Evolutionary conservation across 2,329 filamentous ascomycete species (phyloP), one percentile per base, ranked within the genome.

Genomic region (Exophiala bonariae): DNA sequence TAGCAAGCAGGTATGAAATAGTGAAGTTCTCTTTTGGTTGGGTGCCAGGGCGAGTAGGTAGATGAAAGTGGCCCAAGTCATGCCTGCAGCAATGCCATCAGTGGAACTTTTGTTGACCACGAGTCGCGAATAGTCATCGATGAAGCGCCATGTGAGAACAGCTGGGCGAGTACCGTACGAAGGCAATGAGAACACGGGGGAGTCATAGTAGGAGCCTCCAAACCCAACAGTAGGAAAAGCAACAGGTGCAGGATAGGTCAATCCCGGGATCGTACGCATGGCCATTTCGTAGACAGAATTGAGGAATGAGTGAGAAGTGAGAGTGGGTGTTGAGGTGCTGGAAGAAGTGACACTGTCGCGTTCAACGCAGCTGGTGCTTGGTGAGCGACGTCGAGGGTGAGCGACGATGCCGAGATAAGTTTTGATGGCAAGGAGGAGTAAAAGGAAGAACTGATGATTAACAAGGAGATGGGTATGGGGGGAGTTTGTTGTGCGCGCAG

Each of bases 41-140:
- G 53, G 50, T 13, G 53, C 53, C 16, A 56, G 41, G 16, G 50
- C 50, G 9, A 53, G 50, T 10, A 56, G 46, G 42, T 56, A 56
- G 47, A 52, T 44, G 43, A 56, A 30, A 8, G 53, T 49, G 11
- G 47, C 50, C 49, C 50, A 52, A 32, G 47, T 26, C 20, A 56
- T 30, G 16, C 53, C 53, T 3, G 41, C 26, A 8, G 50, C 44
- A 19, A 53, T 41, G 30, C 53, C 53, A 31, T 48, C 38, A 22
- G 32, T 46, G 14, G 38, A 22, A 26, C 39, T 33, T 26, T 49
- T 47, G 30, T 44, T 49, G 40, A 46, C 28, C 7, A 35, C 42
- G 47, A 45, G 11, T 7, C 39, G 35, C 28, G 40, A 35, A 41
- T 48, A 56, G 30, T 39, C 49, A 44, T 56, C 53, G 30, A 56